Percentiles rank a stretch among this genome's conserved stretches.
Evolutionary conservation across 257 asterid genomes (phyloP).

Genomic region (Solanum acaule): DNA sequence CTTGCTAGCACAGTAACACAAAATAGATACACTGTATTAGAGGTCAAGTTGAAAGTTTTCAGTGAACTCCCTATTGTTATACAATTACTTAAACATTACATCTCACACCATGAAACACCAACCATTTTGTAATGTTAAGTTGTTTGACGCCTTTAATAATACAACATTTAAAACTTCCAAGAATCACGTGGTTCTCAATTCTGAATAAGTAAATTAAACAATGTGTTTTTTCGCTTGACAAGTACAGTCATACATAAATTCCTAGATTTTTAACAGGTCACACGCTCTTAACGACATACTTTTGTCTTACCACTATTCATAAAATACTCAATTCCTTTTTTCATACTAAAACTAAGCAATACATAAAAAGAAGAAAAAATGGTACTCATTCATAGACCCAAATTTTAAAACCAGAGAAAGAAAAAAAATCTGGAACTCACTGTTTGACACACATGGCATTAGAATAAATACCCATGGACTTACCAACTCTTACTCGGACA

Average conservation of each 20-base stretch:
- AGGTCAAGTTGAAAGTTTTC: neutral
- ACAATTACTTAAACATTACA: neutral
- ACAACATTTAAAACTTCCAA: neutral
- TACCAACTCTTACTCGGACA: neutral
- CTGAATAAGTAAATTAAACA: neutral
- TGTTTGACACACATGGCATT: neutral
- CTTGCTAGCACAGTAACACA: neutral
- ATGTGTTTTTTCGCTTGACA: neutral
- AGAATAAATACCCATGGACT: neutral
- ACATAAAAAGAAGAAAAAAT: neutral
- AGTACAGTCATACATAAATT: neutral
- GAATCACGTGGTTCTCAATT: neutral
- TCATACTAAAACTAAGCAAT: neutral
- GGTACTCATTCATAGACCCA: neutral
- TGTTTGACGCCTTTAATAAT: neutral
- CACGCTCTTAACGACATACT: neutral
- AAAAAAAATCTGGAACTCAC: neutral
- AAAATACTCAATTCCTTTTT: neutral
- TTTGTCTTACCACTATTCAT: neutral
- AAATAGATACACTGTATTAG: neutral
- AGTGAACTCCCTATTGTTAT: neutral
- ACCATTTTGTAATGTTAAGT: neutral
- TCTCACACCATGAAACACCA: neutral
- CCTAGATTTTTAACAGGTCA: neutral
- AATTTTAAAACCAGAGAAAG: neutral